These are phyloP conservation scores for Phytophthora podocarpi DNA, from an alignment of 352 stramenopile genomes.

Conservation along the genomic window DNA sequence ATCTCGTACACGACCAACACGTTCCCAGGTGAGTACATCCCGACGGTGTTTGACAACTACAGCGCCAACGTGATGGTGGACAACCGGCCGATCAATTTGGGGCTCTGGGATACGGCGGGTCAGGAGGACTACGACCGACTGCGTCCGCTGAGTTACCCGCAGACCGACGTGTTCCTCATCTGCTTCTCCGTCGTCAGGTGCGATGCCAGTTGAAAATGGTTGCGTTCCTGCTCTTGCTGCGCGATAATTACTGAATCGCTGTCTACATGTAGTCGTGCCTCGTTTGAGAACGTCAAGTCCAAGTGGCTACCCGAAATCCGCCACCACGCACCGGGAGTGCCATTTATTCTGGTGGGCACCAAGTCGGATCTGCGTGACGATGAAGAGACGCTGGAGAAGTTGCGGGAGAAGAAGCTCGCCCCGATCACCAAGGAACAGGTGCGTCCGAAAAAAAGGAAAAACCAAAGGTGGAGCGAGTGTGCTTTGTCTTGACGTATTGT, in stretches of 20 bases:
- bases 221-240: slow-evolving; percentile 4
- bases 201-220: background rate
- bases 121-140: slow-evolving; percentile 98
- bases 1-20: slow-evolving; percentile 98
- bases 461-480: too few species aligned
- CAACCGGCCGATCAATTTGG: slow-evolving; percentile 95
- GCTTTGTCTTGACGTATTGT: background rate
- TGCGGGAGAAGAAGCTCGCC: slow-evolving; percentile 85
- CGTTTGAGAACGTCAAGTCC: slow-evolving; percentile 96
- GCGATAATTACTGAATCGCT: too few species aligned
- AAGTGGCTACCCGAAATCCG: slow-evolving; percentile 94
- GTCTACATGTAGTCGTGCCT: slow-evolving; percentile 87
- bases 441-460: background rate
- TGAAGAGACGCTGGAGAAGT: slow-evolving; percentile 87
- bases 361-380: slow-evolving; percentile 94
- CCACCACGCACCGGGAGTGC: slow-evolving; percentile 88
- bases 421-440: slow-evolving; percentile 81
- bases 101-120: slow-evolving; percentile 96
- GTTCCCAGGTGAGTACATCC: slow-evolving; percentile 97
- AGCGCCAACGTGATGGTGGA: slow-evolving; percentile 94
- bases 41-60: slow-evolving; percentile 96
- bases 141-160: slow-evolving; percentile 94
- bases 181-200: slow-evolving; percentile 95
- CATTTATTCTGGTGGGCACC: slow-evolving; percentile 96
- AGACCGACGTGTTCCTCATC: slow-evolving; percentile 97